Evolutionary conservation across 75 land plant genomes (phyloP).

Genomic region (Cunninghamia lanceolata): DNA sequence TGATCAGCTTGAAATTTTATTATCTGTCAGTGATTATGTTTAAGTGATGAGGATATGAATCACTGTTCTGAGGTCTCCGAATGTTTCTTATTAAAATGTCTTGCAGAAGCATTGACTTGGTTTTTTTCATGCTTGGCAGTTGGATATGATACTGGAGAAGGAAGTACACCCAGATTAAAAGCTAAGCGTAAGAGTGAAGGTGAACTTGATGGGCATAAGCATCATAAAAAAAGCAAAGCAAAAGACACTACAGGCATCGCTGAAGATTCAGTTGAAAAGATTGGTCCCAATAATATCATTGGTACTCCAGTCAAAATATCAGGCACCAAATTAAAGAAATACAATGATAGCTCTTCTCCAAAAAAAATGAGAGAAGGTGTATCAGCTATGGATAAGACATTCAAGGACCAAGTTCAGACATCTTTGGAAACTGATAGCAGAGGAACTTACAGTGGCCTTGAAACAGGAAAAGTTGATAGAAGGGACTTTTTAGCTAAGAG

Average conservation of each 20-base stretch:
- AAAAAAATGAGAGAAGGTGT: slow-evolving; percentile 16
- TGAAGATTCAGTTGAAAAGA: slow-evolving; percentile 13
- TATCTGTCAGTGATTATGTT: background rate
- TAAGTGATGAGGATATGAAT: background rate
- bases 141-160: slow-evolving; percentile 24
- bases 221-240: slow-evolving; percentile 40
- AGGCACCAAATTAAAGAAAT: slow-evolving; percentile 1
- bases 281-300: slow-evolving; percentile 9
- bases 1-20: background rate
- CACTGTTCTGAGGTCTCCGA: slow-evolving; percentile 5
- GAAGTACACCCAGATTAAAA: slow-evolving; percentile 21
- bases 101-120: background rate
- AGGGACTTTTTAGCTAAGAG: slow-evolving; percentile 25
- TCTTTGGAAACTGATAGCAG: slow-evolving; percentile 15
- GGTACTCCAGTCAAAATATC: slow-evolving; percentile 9
- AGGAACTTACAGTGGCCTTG: slow-evolving; percentile 4
- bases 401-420: slow-evolving; percentile 11
- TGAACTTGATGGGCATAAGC: slow-evolving; percentile 29
- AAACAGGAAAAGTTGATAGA: slow-evolving; percentile 11
- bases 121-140: background rate
- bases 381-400: slow-evolving; percentile 8
- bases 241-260: slow-evolving; percentile 6
- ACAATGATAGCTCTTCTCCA: slow-evolving; percentile 12
- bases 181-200: slow-evolving; percentile 31
- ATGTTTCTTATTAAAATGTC: background rate